Evolutionary conservation across 2,329 filamentous ascomycete species (phyloP).

Genomic region (Pseudogymnoascus sp.): DNA sequence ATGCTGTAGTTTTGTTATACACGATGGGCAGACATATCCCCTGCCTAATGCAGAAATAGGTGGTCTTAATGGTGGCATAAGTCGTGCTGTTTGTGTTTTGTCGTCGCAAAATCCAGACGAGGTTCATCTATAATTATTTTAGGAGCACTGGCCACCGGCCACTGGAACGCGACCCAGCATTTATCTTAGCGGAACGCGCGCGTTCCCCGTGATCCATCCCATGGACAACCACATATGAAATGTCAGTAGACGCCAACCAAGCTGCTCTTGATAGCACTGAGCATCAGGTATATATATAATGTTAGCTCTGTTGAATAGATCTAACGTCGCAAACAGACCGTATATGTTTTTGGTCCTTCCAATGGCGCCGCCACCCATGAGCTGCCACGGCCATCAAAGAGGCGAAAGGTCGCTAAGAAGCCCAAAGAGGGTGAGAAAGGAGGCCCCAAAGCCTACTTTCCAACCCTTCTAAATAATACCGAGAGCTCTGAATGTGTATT

Average conservation of each 20-base stretch:
- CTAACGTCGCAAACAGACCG: slow-evolving; percentile 37
- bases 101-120: neutral
- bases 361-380: slow-evolving; percentile 33
- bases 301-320: neutral
- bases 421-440: slow-evolving; percentile 2
- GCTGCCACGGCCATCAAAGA: slow-evolving; percentile 30
- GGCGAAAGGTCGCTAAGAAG: slow-evolving; percentile 27
- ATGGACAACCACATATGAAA: slow-evolving; percentile 15
- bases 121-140: slow-evolving; percentile 2
- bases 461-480: slow-evolving; percentile 45
- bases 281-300: slow-evolving; percentile 24
- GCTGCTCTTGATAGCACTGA: slow-evolving; percentile 25
- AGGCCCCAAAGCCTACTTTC: slow-evolving; percentile 31
- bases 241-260: slow-evolving; percentile 25
- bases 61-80: slow-evolving; percentile 10
- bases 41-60: slow-evolving; percentile 8
- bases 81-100: slow-evolving; percentile 3
- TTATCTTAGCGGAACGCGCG: slow-evolving; percentile 2
- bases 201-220: slow-evolving; percentile 1
- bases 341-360: slow-evolving; percentile 52
- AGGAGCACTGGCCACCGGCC: slow-evolving; percentile 1
- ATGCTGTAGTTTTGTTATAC: slow-evolving; percentile 23
- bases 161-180: neutral
- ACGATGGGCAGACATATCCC: slow-evolving; percentile 28
- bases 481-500: slow-evolving; percentile 43